These are phyloP conservation scores for Solanum lycopersicoides DNA, from an alignment of 257 asterid genomes.

Conservation along the genomic window DNA sequence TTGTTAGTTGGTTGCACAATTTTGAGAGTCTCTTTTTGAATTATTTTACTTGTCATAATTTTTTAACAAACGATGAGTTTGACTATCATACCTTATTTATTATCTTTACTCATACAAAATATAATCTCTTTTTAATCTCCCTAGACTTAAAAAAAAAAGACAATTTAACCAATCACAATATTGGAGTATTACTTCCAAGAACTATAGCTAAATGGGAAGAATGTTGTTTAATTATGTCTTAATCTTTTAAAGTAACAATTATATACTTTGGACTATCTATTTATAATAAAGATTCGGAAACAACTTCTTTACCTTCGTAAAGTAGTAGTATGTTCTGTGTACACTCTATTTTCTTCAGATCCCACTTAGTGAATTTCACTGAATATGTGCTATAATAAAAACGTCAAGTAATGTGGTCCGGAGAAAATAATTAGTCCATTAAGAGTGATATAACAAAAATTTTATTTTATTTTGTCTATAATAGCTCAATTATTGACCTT, in stretches of 20 bases:
- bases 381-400: no score
- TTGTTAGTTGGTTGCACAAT: not conserved
- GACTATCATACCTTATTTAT: not conserved
- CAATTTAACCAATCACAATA: not conserved
- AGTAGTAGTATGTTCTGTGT: rapidly evolving
- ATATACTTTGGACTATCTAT: not conserved
- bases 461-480: not conserved
- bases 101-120: not conserved
- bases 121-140: not conserved
- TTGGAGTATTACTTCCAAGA: not conserved
- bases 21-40: not conserved
- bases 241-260: not conserved
- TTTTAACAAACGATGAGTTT: not conserved
- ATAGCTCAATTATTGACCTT: not conserved
- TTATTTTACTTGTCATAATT: not conserved
- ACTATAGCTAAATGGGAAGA: not conserved
- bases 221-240: not conserved
- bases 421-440: not conserved
- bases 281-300: not conserved
- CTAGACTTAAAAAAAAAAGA: not conserved
- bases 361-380: no score
- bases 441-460: not conserved
- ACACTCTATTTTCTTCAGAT: no score
- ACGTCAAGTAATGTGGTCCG: not conserved
- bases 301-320: rapidly evolving